Percentiles rank a stretch among this genome's conserved stretches.
phyloP scores from a whole-genome alignment of 1,139 yeast species.

The Wickerhamomyces sp. region DNA sequence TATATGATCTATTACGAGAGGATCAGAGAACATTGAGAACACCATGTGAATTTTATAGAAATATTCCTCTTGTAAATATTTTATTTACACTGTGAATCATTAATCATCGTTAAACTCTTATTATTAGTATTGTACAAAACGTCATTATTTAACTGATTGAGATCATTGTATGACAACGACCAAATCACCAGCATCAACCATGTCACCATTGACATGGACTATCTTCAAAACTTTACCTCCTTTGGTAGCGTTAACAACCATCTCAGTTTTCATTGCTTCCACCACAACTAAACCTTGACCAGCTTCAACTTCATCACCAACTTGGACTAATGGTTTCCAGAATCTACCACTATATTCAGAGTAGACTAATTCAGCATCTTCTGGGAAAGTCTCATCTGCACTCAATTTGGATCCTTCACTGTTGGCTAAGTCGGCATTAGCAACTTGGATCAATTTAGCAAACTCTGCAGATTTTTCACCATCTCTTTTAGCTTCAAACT shows the following conservation, averaged over 20 bases:
- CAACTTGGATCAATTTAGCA: slow-evolving; percentile 72
- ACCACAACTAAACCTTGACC: slow-evolving; percentile 85
- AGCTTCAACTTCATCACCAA: slow-evolving; percentile 68
- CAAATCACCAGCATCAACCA: slow-evolving; percentile 93
- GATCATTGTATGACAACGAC: slow-evolving; percentile 54
- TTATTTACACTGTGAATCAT: too few relatives aligned
- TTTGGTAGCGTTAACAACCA: slow-evolving; percentile 73
- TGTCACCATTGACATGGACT: slow-evolving; percentile 80
- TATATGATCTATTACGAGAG: slow-evolving; percentile 78
- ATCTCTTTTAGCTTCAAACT: slow-evolving; percentile 60
- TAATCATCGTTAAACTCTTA: not conserved
- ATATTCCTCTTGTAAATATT: not conserved
- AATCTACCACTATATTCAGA: slow-evolving; percentile 94
- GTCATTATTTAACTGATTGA: too few relatives aligned
- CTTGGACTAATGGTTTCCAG: slow-evolving; percentile 86
- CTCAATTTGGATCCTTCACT: slow-evolving; percentile 36
- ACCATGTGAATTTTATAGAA: not conserved
- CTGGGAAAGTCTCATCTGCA: slow-evolving; percentile 55
- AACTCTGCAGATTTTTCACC: slow-evolving; percentile 84
- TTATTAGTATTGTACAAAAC: too few relatives aligned
- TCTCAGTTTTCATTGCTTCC: slow-evolving; percentile 98
- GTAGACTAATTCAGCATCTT: slow-evolving; percentile 75
- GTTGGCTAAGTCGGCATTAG: slow-evolving; percentile 69
- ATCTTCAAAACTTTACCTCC: slow-evolving; percentile 77
- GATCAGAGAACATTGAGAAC: slow-evolving; percentile 1